A percentile compares a stretch with the other conserved stretches of the same genome.
Conservation (phyloP, 768 basidiomycete genomes). For the Naganishia vaughanmartiniae region DNA sequence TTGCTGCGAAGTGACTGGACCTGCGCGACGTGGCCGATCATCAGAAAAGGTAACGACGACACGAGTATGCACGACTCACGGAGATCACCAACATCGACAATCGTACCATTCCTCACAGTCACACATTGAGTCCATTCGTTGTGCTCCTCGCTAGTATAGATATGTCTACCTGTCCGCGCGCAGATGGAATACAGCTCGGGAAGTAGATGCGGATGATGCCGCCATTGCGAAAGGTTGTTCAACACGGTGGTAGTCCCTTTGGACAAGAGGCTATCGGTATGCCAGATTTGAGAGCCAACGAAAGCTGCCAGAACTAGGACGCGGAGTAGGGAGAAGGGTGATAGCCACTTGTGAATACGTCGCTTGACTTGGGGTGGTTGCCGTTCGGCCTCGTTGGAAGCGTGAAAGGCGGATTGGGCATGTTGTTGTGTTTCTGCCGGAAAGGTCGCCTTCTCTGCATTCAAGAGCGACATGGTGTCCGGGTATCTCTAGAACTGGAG, state of each 20-base stretch:
- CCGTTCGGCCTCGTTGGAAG: background rate
- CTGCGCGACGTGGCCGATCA: background rate
- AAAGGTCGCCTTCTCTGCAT: too few relatives aligned
- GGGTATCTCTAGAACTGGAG: too few relatives aligned
- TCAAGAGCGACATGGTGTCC: background rate
- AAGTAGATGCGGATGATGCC: conserved; percentile 8
- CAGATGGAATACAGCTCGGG: conserved; percentile 28
- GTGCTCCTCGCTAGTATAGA: conserved; percentile 29
- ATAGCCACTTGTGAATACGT: background rate
- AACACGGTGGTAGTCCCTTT: background rate
- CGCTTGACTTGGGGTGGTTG: background rate
- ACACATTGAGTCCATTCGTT: conserved; percentile 17
- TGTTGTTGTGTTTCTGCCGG: background rate
- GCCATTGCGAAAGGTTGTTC: conserved; percentile 4
- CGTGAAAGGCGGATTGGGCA: background rate
- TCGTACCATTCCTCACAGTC: conserved; percentile 12
- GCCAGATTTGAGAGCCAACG: background rate
- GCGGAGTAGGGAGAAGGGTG: background rate
- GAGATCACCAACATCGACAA: conserved; percentile 27
- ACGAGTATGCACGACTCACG: conserved; percentile 11
- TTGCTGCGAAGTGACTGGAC: background rate
- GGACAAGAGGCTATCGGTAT: background rate
- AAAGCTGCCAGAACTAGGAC: background rate
- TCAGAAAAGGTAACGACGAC: background rate
- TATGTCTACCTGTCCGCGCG: conserved; percentile 6